These are phyloP conservation scores for Didymella glomerata DNA, from an alignment of 2,329 filamentous ascomycete species.

Conservation along the genomic window DNA sequence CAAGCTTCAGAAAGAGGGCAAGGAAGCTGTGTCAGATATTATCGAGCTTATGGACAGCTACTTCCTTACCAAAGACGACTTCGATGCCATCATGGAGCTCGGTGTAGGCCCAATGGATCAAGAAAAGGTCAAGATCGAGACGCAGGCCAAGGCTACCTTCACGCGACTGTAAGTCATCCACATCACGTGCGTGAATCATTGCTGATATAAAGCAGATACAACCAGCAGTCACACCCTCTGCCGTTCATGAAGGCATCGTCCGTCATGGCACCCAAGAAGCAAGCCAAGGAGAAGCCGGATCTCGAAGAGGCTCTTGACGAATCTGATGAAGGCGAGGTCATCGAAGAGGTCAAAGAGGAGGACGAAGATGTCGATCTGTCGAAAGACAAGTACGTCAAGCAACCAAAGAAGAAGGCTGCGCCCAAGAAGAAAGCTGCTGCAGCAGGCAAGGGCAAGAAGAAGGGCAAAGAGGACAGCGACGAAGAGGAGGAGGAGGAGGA, in stretches of 20 bases:
- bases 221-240: constrained; percentile 82
- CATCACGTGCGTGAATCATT: neutral
- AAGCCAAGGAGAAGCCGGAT: constrained; percentile 81
- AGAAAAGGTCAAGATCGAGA: constrained; percentile 77
- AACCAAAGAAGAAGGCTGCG: constrained; percentile 77
- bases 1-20: constrained; percentile 78
- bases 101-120: constrained; percentile 86
- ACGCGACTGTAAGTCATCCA: constrained; percentile 76
- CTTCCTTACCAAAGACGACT: constrained; percentile 92
- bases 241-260: constrained; percentile 95
- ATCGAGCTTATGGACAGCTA: constrained; percentile 98
- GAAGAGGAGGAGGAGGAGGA: constrained; percentile 54
- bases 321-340: constrained; percentile 71
- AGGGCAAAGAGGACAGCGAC: constrained; percentile 45
- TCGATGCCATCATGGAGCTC: constrained; percentile 89
- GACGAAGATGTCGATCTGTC: constrained; percentile 83
- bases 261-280: constrained; percentile 75
- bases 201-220: constrained; percentile 70
- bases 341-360: constrained; percentile 62
- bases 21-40: constrained; percentile 79
- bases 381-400: constrained; percentile 96
- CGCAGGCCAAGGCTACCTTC: constrained; percentile 87
- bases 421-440: constrained; percentile 57
- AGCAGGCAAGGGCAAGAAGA: constrained; percentile 53
- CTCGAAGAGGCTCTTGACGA: constrained; percentile 96